phyloP scores from a whole-genome alignment of 495 filamentous ascomycete genomes.

The Tuber aestivum region DNA sequence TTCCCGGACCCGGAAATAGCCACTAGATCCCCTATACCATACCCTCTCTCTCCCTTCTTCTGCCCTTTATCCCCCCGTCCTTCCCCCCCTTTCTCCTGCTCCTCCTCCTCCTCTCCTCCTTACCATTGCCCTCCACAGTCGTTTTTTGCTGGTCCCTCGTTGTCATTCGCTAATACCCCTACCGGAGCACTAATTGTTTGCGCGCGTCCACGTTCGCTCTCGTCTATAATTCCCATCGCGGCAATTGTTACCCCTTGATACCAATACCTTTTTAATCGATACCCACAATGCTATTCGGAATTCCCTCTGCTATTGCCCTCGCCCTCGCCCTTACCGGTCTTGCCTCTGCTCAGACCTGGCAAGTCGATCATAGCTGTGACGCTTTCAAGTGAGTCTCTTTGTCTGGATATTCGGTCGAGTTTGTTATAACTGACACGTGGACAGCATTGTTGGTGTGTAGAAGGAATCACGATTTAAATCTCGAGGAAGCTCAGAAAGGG shows the following conservation, averaged over 20 bases:
- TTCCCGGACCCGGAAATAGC: not conserved
- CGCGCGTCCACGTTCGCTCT: constrained; percentile 5
- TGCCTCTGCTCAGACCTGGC: constrained; percentile 20
- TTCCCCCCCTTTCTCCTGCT: not conserved
- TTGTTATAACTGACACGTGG: not conserved
- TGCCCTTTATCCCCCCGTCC: not conserved
- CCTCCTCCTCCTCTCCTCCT: not conserved
- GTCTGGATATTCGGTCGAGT: not conserved
- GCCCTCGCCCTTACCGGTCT: constrained; percentile 22
- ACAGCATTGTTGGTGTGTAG: constrained; percentile 27
- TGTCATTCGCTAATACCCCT: constrained; percentile 18
- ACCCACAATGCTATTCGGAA: constrained; percentile 6
- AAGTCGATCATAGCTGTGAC: constrained; percentile 30
- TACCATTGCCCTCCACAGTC: constrained; percentile 11
- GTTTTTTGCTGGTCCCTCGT: constrained; percentile 10
- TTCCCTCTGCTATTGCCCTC: not conserved
- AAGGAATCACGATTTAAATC: not conserved
- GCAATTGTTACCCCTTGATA: constrained; percentile 11
- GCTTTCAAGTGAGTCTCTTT: constrained; percentile 23
- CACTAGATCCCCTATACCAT: not conserved
- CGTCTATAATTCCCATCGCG: constrained; percentile 7
- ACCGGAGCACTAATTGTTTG: constrained; percentile 7
- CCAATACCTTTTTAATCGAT: constrained; percentile 17
- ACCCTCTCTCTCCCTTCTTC: not conserved
- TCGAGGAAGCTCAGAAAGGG: not conserved